These are phyloP conservation scores for Arachnopeziza araneosa DNA, from an alignment of 2,329 filamentous ascomycete species.

Conservation along the genomic window DNA sequence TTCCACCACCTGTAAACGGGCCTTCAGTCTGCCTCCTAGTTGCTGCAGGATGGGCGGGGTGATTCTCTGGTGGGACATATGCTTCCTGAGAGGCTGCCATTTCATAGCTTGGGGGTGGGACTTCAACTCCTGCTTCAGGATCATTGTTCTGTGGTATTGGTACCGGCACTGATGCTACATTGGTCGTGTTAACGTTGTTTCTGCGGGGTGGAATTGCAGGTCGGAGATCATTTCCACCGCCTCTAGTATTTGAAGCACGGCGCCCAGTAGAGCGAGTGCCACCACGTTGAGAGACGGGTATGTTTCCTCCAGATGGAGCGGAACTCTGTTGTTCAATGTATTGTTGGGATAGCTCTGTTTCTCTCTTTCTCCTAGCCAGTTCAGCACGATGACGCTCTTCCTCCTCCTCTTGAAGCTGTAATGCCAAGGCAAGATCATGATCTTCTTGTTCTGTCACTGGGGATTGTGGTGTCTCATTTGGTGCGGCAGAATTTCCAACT, in stretches of 20 bases:
- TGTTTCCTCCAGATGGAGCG: conserved; percentile 24
- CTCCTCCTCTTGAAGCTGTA: conserved; percentile 93
- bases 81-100: conserved; percentile 52
- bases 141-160: conserved; percentile 8
- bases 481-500: not conserved
- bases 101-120: conserved; percentile 60
- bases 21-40: not conserved
- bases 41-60: conserved; percentile 34
- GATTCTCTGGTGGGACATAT: conserved; percentile 45
- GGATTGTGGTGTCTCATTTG: conserved; percentile 12
- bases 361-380: conserved; percentile 56
- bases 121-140: conserved; percentile 41
- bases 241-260: conserved; percentile 8
- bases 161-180: not conserved
- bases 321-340: conserved; percentile 61
- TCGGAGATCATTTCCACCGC: conserved; percentile 18
- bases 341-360: conserved; percentile 63
- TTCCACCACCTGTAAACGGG: not conserved
- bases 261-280: conserved; percentile 20
- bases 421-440: conserved; percentile 74
- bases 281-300: conserved; percentile 23
- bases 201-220: conserved; percentile 41
- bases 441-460: conserved; percentile 63
- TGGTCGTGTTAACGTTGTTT: conserved; percentile 18
- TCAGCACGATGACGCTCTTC: conserved; percentile 66